Evolutionary conservation across 805 yeast genomes (phyloP).

Genomic region (Metschnikowia proteae): DNA sequence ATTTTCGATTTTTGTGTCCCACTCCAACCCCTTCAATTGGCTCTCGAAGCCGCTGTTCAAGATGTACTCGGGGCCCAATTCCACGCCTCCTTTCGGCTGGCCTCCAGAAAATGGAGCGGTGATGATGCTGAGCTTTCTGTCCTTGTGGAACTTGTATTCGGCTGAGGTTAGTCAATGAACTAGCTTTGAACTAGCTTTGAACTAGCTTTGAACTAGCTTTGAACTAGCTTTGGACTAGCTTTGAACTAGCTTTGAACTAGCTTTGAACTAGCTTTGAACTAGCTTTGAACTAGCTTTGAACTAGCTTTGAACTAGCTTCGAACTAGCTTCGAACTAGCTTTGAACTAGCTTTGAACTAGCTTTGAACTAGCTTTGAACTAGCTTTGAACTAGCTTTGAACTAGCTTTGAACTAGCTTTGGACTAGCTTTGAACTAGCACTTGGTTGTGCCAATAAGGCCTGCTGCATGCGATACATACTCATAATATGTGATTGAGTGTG

Average conservation of each 20-base stretch:
- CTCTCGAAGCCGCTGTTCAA: slow-evolving; percentile 65
- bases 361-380: too few species aligned
- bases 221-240: too few species aligned
- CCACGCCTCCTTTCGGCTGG: slow-evolving; percentile 91
- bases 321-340: too few species aligned
- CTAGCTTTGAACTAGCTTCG: too few species aligned
- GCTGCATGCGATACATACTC: neutral
- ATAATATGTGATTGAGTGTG: neutral
- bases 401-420: too few species aligned
- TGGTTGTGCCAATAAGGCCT: neutral
- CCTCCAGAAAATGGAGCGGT: slow-evolving; percentile 96
- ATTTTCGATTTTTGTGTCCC: slow-evolving; percentile 53
- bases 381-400: too few species aligned
- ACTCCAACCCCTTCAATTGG: slow-evolving; percentile 65
- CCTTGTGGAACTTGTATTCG: slow-evolving; percentile 51
- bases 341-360: too few species aligned
- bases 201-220: too few species aligned
- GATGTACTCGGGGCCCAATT: slow-evolving; percentile 83
- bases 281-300: too few species aligned
- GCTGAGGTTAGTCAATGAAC: slow-evolving; percentile 24
- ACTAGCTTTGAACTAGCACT: neutral
- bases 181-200: too few species aligned
- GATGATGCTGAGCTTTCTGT: slow-evolving; percentile 61
- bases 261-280: too few species aligned
- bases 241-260: too few species aligned